Evolutionary conservation across 2,329 filamentous ascomycete genomes (phyloP).

Genomic region (Fusarium mundagurra): DNA sequence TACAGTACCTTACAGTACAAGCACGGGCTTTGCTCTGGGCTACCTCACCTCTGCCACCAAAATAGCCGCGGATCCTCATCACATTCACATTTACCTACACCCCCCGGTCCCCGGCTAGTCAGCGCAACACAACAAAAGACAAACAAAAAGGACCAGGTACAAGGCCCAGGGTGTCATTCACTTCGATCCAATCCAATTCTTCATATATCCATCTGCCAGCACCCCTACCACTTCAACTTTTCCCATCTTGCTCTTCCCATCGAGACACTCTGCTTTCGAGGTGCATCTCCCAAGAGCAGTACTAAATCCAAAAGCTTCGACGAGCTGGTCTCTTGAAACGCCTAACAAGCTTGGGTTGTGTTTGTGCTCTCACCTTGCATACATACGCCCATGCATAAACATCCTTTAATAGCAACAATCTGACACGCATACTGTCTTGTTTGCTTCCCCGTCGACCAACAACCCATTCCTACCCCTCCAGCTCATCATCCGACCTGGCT

Average conservation of each 20-base stretch:
- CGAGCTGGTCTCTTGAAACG: slow-evolving; percentile 32
- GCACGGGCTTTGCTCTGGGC: slow-evolving; percentile 6
- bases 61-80: slow-evolving; percentile 40
- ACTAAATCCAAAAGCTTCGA: slow-evolving; percentile 5
- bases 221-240: slow-evolving; percentile 21
- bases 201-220: slow-evolving; percentile 27
- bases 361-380: slow-evolving; percentile 24
- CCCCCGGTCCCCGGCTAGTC: background rate
- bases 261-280: background rate
- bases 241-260: background rate
- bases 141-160: slow-evolving; percentile 2
- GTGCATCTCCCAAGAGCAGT: background rate
- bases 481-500: slow-evolving; percentile 14
- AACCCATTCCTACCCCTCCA: slow-evolving; percentile 13
- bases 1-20: background rate
- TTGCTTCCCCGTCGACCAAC: slow-evolving; percentile 15
- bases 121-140: slow-evolving; percentile 5
- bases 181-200: slow-evolving; percentile 9
- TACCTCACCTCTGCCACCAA: slow-evolving; percentile 19
- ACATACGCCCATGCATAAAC: slow-evolving; percentile 18
- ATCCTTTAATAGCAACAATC: slow-evolving; percentile 28
- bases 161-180: slow-evolving; percentile 20
- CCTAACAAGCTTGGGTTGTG: slow-evolving; percentile 24
- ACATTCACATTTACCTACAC: slow-evolving; percentile 32
- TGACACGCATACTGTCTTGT: slow-evolving; percentile 33